Conservation (phyloP, 2,329 filamentous ascomycete genomes). For the Aspergillus quadrilineatus region DNA sequence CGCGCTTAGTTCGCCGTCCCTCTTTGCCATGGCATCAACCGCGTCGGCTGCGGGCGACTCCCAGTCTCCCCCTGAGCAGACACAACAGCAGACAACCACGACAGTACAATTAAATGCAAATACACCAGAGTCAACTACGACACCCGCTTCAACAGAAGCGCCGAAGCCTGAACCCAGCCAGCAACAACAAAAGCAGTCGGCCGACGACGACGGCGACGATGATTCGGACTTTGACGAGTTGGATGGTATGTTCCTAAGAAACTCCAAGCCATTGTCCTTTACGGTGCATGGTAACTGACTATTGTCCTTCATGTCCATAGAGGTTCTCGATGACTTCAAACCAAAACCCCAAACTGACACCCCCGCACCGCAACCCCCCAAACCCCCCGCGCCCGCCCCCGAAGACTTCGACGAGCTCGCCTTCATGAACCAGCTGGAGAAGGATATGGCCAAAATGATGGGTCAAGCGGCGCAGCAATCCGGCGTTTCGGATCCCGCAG, state of each 20-base stretch:
- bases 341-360: constrained; percentile 26
- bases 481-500: constrained; percentile 22
- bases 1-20: neutral
- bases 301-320: constrained; percentile 46
- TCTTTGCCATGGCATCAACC: constrained; percentile 17
- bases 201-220: constrained; percentile 60
- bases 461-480: constrained; percentile 40
- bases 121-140: neutral
- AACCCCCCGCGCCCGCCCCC: constrained; percentile 6
- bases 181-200: constrained; percentile 9
- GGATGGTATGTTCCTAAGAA: constrained; percentile 60
- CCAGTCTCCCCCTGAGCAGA: constrained; percentile 4
- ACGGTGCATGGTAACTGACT: neutral
- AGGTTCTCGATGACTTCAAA: constrained; percentile 90
- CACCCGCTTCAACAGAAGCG: neutral
- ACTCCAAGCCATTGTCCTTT: neutral
- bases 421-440: constrained; percentile 82
- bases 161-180: neutral
- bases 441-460: constrained; percentile 82
- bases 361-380: constrained; percentile 17
- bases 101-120: constrained; percentile 2
- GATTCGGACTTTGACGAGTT: constrained; percentile 95
- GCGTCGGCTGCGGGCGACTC: constrained; percentile 10
- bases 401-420: constrained; percentile 42
- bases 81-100: neutral